Conservation (phyloP, 495 filamentous ascomycete genomes). For the Penicillium angulare region DNA sequence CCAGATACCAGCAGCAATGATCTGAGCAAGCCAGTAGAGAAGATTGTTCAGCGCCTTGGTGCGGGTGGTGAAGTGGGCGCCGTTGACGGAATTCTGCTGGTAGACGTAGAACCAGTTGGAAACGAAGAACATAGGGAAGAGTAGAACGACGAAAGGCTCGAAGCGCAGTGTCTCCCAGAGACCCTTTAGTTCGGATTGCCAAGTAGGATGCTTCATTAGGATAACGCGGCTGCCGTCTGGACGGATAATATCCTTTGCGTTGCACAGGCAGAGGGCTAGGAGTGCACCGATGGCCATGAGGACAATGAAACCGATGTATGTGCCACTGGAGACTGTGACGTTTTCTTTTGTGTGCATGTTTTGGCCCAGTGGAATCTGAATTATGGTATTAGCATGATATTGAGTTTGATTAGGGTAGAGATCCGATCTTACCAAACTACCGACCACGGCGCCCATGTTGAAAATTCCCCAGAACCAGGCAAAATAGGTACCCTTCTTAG, state of each 20-base stretch:
- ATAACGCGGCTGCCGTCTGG: conserved; percentile 71
- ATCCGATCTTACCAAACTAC: conserved; percentile 34
- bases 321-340: conserved; percentile 37
- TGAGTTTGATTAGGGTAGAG: neutral
- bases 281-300: conserved; percentile 49
- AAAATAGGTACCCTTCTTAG: conserved; percentile 43
- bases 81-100: conserved; percentile 52
- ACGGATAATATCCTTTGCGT: conserved; percentile 67
- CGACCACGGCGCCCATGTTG: conserved; percentile 45
- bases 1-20: conserved; percentile 39
- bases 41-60: conserved; percentile 42
- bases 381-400: neutral
- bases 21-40: conserved; percentile 50
- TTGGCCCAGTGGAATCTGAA: conserved; percentile 33
- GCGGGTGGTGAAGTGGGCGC: conserved; percentile 40
- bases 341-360: conserved; percentile 32
- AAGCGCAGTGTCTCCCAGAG: conserved; percentile 31
- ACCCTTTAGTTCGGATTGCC: conserved; percentile 41
- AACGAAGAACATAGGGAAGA: conserved; percentile 49
- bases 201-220: conserved; percentile 78
- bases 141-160: conserved; percentile 35
- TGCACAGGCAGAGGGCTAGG: conserved; percentile 48
- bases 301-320: conserved; percentile 48
- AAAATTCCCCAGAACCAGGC: conserved; percentile 51
- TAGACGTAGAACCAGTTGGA: conserved; percentile 78